Evolutionary conservation across 2,329 filamentous ascomycete species (phyloP).

Genomic region (Scytalidium lignicola): DNA sequence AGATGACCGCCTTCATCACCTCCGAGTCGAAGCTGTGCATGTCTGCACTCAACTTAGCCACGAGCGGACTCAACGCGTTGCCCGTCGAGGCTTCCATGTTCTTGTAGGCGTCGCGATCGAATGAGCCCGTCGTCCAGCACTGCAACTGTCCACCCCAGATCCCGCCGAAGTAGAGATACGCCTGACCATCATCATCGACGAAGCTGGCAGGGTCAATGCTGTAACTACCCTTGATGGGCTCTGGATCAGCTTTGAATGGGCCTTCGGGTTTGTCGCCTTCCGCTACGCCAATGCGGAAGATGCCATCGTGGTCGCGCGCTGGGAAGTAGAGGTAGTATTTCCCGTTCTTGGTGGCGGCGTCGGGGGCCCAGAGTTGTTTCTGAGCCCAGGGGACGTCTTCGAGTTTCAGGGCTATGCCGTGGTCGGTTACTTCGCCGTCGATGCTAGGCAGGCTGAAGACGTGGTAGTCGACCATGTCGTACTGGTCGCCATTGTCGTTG

Average conservation of each 20-base stretch:
- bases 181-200: constrained; percentile 64
- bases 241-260: constrained; percentile 61
- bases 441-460: constrained; percentile 59
- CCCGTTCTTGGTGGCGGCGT: constrained; percentile 63
- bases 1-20: constrained; percentile 57
- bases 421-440: constrained; percentile 59
- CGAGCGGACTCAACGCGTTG: constrained; percentile 63
- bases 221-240: constrained; percentile 63
- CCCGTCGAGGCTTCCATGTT: constrained; percentile 56
- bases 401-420: constrained; percentile 62
- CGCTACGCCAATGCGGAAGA: constrained; percentile 74
- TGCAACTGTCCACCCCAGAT: constrained; percentile 79
- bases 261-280: constrained; percentile 58
- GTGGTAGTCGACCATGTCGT: constrained; percentile 80
- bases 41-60: constrained; percentile 56
- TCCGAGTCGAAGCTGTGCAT: constrained; percentile 57
- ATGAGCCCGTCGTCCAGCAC: constrained; percentile 60
- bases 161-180: constrained; percentile 72
- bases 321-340: constrained; percentile 77
- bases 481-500: constrained; percentile 83
- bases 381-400: constrained; percentile 70
- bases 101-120: constrained; percentile 49
- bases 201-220: constrained; percentile 74
- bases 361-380: constrained; percentile 78
- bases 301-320: constrained; percentile 61